Base-by-base conservation (phyloP, 371 early-diverging fungal species). In the Actinomortierella wolfii region DNA sequence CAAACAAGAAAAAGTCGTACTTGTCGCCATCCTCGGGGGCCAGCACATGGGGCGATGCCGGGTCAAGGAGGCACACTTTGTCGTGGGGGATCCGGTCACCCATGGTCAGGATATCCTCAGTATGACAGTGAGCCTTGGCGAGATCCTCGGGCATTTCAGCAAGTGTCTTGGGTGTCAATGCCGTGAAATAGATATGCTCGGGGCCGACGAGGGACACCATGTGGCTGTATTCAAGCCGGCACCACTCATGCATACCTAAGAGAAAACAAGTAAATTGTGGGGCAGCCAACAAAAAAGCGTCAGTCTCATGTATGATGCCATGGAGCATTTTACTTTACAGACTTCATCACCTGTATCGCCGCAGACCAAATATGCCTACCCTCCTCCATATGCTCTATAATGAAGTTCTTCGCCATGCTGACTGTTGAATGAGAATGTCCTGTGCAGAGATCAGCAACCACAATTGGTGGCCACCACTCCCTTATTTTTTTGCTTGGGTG, bases 361-460 rank as follows among this genome's bases (percentile, higher is more conserved):
- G 24, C 51, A 15, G n/a, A 13, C 13, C 64, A 45, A 18, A 52
- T 49, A 6, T 13, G 40, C 60, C 11, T 59, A 73, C 74, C 74
- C 57, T 87, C 88, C 75, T 92, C 90, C 85, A 92, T 84, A 68
- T 91, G 91, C 70, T 92, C 92, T 43, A 90, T 82, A 68, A 91
- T 87, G 73, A 83, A 92, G 61, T 73, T 73, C 55, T 57, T 73
- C 34, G 73, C 74, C 67, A 67, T 73, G 39, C 20, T 61, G 64
- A 46, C 21, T 56, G 20, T 51, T 21, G 8, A 3, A 23, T 41
- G 49, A 44, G 18, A 25, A 43, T 34, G 44, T 44, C 34, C 34
- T 4, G 4, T 34, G 11, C 34, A 34, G 34, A 34, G 34, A 34
- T 34, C 34, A 34, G 34, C 34, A 34, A 34, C 11, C 34, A 34